A percentile compares a stretch with the other conserved stretches of the same genome.
These are phyloP conservation scores for Paralagenidium karlingii DNA, from an alignment of 352 stramenopile genomes.

Conservation along the genomic window DNA sequence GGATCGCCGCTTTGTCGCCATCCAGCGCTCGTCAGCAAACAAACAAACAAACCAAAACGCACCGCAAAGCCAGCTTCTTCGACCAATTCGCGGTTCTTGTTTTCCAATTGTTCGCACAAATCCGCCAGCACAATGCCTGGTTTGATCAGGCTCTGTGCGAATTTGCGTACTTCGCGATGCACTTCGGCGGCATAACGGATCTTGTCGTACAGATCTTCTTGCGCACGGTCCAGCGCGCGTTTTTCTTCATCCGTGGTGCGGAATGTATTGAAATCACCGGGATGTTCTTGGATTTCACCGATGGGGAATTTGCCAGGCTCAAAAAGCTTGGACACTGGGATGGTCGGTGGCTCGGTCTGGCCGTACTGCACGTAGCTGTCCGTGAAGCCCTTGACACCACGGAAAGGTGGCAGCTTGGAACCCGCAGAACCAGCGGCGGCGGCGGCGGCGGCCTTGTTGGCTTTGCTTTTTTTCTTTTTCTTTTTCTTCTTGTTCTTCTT, in stretches of 20 bases:
- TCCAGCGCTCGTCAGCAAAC: constrained; percentile 11
- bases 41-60: constrained; percentile 4
- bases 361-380: constrained; percentile 90
- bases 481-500: constrained; percentile 75
- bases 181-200: constrained; percentile 91
- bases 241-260: constrained; percentile 78
- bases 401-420: constrained; percentile 47
- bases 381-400: constrained; percentile 79
- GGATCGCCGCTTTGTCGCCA: too few relatives aligned
- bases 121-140: constrained; percentile 93
- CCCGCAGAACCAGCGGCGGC: constrained; percentile 3
- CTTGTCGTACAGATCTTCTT: constrained; percentile 37
- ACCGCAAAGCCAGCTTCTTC: constrained; percentile 84
- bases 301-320: constrained; percentile 58
- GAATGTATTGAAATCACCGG: constrained; percentile 88
- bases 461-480: constrained; percentile 35
- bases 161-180: constrained; percentile 85
- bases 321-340: constrained; percentile 77
- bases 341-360: constrained; percentile 94
- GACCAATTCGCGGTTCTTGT: constrained; percentile 94
- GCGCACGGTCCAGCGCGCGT: constrained; percentile 71
- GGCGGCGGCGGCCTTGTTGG: constrained; percentile 1
- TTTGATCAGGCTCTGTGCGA: constrained; percentile 94
- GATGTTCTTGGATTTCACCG: constrained; percentile 91
- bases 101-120: constrained; percentile 93